A percentile compares a stretch with the other conserved stretches of the same genome.
phyloP scores from a whole-genome alignment of 2,329 filamentous ascomycete species.

The Xylaria sp. region DNA sequence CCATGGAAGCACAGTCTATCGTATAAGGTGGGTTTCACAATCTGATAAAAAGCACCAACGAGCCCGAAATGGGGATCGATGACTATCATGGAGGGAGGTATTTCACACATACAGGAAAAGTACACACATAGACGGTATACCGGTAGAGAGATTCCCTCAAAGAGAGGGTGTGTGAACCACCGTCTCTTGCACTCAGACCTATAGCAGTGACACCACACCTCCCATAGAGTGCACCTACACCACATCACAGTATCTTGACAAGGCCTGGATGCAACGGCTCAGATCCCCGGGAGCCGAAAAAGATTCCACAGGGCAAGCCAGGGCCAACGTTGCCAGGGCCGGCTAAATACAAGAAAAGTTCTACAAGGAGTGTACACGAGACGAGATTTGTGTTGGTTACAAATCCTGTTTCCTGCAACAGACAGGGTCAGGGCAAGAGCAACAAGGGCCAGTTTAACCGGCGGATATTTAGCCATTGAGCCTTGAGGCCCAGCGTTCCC shows the following conservation, averaged over 20 bases:
- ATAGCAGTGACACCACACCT: not conserved
- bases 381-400: not conserved
- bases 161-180: not conserved
- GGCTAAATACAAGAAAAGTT: not conserved
- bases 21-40: not conserved
- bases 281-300: constrained; percentile 10
- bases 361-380: not conserved
- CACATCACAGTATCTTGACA: not conserved
- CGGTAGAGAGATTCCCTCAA: not conserved
- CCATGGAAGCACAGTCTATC: not conserved
- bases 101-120: not conserved
- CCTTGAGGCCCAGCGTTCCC: not conserved
- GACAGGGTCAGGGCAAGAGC: not conserved
- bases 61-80: constrained; percentile 5
- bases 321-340: not conserved
- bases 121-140: not conserved
- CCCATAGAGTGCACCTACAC: not conserved
- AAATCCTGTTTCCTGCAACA: not conserved
- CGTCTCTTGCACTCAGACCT: not conserved
- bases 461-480: constrained; percentile 3
- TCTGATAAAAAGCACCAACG: not conserved
- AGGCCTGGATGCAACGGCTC: constrained; percentile 14
- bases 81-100: not conserved
- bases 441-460: constrained; percentile 2
- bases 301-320: not conserved